Evolutionary conservation across 2,329 filamentous ascomycete genomes (phyloP).

Genomic region (Talaromyces funiculosus): DNA sequence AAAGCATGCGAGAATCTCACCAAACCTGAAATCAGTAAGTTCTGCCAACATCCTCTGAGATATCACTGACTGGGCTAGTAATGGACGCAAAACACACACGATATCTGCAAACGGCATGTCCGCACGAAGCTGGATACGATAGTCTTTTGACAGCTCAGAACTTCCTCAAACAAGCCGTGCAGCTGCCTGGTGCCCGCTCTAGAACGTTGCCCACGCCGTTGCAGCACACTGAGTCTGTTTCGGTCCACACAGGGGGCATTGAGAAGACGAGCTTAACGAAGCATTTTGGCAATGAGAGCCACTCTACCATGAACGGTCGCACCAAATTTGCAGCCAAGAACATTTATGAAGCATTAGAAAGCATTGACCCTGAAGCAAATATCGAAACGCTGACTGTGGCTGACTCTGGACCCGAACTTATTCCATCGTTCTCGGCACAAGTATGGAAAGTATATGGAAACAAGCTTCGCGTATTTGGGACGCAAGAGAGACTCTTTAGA

Average conservation of each 20-base stretch:
- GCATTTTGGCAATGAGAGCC: background rate
- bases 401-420: constrained; percentile 35
- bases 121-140: constrained; percentile 60
- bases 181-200: constrained; percentile 36
- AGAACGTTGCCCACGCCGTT: constrained; percentile 20
- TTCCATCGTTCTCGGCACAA: constrained; percentile 47
- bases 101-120: constrained; percentile 22
- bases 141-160: constrained; percentile 56
- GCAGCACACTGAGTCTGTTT: background rate
- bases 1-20: constrained; percentile 21
- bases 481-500: constrained; percentile 46
- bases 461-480: constrained; percentile 56
- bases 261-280: background rate
- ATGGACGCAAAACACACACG: constrained; percentile 28
- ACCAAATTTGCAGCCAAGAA: constrained; percentile 26
- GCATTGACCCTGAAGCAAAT: background rate
- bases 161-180: constrained; percentile 51
- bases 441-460: constrained; percentile 59
- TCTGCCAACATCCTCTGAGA: background rate
- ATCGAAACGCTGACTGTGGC: background rate
- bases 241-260: background rate
- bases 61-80: constrained; percentile 17
- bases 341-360: constrained; percentile 22
- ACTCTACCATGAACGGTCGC: background rate
- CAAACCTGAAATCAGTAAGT: constrained; percentile 29